These are phyloP conservation scores for Galium porrigens DNA, from an alignment of 305 asterid genomes.

Conservation along the genomic window DNA sequence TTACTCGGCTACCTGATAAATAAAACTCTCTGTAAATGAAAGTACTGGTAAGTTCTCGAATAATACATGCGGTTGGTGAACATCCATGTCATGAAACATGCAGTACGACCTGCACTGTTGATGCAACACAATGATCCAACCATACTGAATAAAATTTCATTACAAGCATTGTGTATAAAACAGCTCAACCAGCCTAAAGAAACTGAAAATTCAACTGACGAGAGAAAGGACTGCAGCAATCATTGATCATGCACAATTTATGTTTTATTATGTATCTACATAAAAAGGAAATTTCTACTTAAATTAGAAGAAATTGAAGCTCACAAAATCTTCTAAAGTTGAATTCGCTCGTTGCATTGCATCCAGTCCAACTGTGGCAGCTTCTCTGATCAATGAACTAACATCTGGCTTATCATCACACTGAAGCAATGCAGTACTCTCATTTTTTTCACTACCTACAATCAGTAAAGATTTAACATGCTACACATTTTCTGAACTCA, in stretches of 20 bases:
- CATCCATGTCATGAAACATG: conserved; percentile 78
- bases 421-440: conserved; percentile 18
- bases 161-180: background rate
- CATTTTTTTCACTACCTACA: conserved; percentile 33
- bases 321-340: conserved; percentile 91
- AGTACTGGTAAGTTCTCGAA: conserved; percentile 74
- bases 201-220: background rate
- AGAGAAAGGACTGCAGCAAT: background rate
- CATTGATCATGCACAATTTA: background rate
- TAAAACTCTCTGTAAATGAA: conserved; percentile 74
- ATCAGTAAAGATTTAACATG: conserved; percentile 5
- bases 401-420: conserved; percentile 23
- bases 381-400: conserved; percentile 20
- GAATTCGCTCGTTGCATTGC: conserved; percentile 74
- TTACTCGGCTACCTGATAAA: conserved; percentile 52
- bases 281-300: background rate
- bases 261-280: background rate
- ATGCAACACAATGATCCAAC: conserved; percentile 1
- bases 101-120: conserved; percentile 82
- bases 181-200: background rate
- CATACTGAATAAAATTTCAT: background rate
- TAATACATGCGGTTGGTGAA: conserved; percentile 38
- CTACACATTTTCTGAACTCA: background rate
- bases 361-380: conserved; percentile 51
- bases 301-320: conserved; percentile 18